Base-by-base conservation (phyloP, 805 yeast genomes). In the Candida alai region DNA sequence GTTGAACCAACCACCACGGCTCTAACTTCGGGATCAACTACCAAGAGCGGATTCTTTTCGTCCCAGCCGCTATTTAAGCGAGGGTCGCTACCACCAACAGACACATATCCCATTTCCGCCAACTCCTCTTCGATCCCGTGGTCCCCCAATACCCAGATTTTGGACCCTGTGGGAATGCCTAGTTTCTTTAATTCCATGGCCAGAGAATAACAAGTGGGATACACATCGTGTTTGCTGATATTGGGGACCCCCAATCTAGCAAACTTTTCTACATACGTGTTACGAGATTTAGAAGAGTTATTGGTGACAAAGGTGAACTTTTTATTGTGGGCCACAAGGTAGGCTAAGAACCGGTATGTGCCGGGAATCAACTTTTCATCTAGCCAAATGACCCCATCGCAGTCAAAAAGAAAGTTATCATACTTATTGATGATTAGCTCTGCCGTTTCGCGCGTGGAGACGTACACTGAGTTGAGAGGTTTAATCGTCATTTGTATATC, bases 311-410 rank as follows among this genome's bases (percentile, higher is more conserved):
- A 64, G 3, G 51, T 61, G 24, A 45, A 46, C 30, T 49, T 42
- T 44, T 64, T 64, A 25, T 49, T 46, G 9, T 42, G 42, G 3
- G 35, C 20, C 21, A 44, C 36, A 26, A 64, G 43, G 28, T 42
- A 42, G 20, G 45, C 45, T 11, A 64, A 38, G 13, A 60, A 44
- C 14, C 52, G 53, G 18, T 37, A 36, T 12, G 59, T 60, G 6
- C 66, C 66, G 1, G 65, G 62, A 14, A 64, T 57, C 27, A 58
- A 36, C 13, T 36, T 43, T 17, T 57, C 56, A 30, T 58, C 69
- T 14, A 62, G 52, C 70, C 70, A 64, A 6, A 64, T 48, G 5
- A 64, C 70, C 1, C 70, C 70, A 37, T 64, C 70, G 34, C 70
- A 64, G 35, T 64, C 70, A 44, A 64, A 63, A 5, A 64, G 47